Percentiles rank a stretch among this genome's conserved stretches.
phyloP scores from a whole-genome alignment of 73 alveolate species.

The Durusdinium trenchii region DNA sequence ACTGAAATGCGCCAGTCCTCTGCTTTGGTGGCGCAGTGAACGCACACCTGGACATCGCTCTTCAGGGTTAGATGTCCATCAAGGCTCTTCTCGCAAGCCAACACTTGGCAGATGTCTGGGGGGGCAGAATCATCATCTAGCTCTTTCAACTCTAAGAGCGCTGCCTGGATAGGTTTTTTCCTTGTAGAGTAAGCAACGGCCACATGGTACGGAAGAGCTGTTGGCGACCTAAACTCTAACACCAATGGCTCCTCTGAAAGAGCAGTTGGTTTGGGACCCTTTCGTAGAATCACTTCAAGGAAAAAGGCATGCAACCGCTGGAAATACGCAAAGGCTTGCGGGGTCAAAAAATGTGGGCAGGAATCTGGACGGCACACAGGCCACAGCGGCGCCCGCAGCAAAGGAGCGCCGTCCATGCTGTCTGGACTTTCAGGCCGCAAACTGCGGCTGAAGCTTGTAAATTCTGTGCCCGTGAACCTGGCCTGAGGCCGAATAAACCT shows the following conservation, averaged over 20 bases:
- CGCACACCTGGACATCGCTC: neutral
- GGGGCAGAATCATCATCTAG: too few relatives aligned
- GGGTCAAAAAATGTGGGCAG: neutral
- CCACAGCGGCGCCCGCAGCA: too few relatives aligned
- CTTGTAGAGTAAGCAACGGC: slow-evolving; percentile 36
- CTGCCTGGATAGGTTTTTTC: slow-evolving; percentile 15
- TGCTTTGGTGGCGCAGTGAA: neutral
- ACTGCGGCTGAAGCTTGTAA: neutral
- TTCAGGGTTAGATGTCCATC: neutral
- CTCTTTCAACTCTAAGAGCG: neutral
- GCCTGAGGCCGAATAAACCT: neutral
- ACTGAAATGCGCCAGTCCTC: neutral
- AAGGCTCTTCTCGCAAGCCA: neutral
- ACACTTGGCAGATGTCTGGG: neutral
- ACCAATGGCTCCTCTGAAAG: neutral
- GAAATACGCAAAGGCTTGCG: neutral
- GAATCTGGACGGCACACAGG: too few relatives aligned
- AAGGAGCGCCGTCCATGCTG: too few relatives aligned
- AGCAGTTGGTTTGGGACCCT: neutral
- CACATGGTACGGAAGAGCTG: neutral
- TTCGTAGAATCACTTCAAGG: neutral
- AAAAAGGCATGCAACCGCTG: neutral
- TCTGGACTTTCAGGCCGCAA: slow-evolving; percentile 14
- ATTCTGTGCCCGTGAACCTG: slow-evolving; percentile 6
- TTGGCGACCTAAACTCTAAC: neutral